Evolutionary conservation across 805 yeast species (phyloP), one percentile per base, ranked within the genome.

Genomic region (Zygosaccharomyces bailii): DNA sequence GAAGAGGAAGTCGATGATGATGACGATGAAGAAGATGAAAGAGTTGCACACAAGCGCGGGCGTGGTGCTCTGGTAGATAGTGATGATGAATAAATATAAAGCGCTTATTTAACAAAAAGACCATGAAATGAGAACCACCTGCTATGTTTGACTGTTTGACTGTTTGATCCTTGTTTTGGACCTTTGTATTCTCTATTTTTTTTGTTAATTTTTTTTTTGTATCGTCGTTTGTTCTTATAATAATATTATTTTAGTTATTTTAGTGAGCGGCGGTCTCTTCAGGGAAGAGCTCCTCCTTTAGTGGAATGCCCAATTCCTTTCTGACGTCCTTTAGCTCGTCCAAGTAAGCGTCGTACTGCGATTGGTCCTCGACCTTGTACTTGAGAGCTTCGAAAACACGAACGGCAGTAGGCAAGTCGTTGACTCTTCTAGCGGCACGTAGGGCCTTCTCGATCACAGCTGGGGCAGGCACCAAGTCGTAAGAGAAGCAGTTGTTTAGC

Each of bases 401-500:
- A 57, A 89, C 93, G 45, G 99, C 99, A 49, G 98, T 90, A 50
- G 99, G 96, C 74, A 87, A 87, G 75, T 93, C 99, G 72, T 93
- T 88, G 57, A 93, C 98, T 74, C 98, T 87, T 82, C 99, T 90
- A 60, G 97, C 90, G 38, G 99, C 99, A 74, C 86, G 82, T 66
- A 93, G 78, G 39, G 99, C 99, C 72, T 85, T 86, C 73, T 87
- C 96, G 64, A 93, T 78, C 52, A 93, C 98, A 51, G 85, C 80
- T 56, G 99, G 99, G 23, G 99, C 91, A 56, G 99, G 99, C 45
- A 93, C 99, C 70, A 93, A 80, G 73, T 93, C 99, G 76, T 93
- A 93, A 11, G 98, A 86, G 76, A 93, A 93, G 71, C 95, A 89
- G 76, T 93, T 93, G 82, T 95, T 93, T 67, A 93, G 80, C 50